Conservation (phyloP, 306 rosid species). For the Lathyrus tuberosus region DNA sequence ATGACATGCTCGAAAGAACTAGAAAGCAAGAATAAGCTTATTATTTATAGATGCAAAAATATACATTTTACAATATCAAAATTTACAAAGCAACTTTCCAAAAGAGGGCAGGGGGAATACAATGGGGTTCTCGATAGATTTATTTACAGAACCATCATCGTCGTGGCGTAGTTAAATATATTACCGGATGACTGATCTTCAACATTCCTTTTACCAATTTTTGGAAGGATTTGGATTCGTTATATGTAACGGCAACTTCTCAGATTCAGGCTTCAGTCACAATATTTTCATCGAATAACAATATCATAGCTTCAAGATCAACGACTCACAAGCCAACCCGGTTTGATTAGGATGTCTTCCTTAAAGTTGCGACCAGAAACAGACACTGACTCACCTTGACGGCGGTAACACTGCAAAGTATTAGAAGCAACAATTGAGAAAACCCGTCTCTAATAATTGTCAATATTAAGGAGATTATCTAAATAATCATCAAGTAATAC, state of each 20-base stretch:
- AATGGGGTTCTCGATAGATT: constrained; percentile 38
- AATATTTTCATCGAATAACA: constrained; percentile 3
- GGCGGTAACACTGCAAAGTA: constrained; percentile 87
- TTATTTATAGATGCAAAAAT: constrained; percentile 34
- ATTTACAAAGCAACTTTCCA: constrained; percentile 42
- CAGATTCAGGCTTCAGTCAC: constrained; percentile 24
- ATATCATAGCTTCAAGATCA: constrained; percentile 45
- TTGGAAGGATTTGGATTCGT: constrained; percentile 25
- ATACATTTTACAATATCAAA: constrained; percentile 42
- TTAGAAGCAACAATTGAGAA: constrained; percentile 27
- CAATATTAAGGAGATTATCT: background rate
- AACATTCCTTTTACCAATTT: constrained; percentile 14
- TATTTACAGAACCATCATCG: constrained; percentile 44
- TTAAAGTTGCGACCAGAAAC: constrained; percentile 90
- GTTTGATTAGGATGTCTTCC: constrained; percentile 75
- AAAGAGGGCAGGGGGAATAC: constrained; percentile 31
- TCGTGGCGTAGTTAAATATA: constrained; percentile 10
- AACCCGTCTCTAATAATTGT: background rate
- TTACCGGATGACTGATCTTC: constrained; percentile 24
- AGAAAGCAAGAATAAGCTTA: constrained; percentile 24
- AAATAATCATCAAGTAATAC: constrained; percentile 3
- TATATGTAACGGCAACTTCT: constrained; percentile 20
- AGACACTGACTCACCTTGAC: constrained; percentile 91
- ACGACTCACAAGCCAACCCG: constrained; percentile 88
- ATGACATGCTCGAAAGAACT: constrained; percentile 1